Conservation (phyloP, 2,329 filamentous ascomycete species). For the Bipolaris cookei region DNA sequence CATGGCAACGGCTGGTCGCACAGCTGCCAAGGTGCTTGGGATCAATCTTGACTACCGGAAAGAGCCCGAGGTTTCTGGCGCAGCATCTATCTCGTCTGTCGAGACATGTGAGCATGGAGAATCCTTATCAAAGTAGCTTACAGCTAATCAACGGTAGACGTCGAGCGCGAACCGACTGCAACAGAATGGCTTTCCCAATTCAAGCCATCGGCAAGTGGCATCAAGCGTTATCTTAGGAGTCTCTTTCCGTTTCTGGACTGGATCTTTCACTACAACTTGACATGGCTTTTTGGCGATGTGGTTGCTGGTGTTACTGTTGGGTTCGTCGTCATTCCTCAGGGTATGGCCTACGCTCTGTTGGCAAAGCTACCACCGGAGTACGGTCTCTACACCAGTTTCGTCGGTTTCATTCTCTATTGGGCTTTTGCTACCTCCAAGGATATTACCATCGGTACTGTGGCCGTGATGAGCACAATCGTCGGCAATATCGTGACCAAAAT, state of each 20-base stretch:
- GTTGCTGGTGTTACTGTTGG: constrained; percentile 82
- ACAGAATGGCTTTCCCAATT: constrained; percentile 72
- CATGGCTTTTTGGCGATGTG: constrained; percentile 88
- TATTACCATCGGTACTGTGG: constrained; percentile 97
- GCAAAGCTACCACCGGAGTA: constrained; percentile 81
- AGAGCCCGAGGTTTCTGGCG: constrained; percentile 72
- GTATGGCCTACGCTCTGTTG: constrained; percentile 91
- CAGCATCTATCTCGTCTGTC: constrained; percentile 78
- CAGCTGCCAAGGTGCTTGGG: constrained; percentile 77
- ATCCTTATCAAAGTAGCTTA: neutral
- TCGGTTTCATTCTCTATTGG: constrained; percentile 95
- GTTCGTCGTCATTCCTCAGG: constrained; percentile 88
- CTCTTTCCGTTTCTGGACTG: constrained; percentile 90
- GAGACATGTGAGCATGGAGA: constrained; percentile 33
- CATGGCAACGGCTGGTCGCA: constrained; percentile 68
- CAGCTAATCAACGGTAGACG: constrained; percentile 67
- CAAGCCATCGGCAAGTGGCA: constrained; percentile 62
- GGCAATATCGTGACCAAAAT: constrained; percentile 77
- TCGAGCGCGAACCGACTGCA: constrained; percentile 80
- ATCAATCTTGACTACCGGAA: constrained; percentile 79
- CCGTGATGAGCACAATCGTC: constrained; percentile 90
- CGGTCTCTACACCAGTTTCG: constrained; percentile 93
- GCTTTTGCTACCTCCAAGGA: constrained; percentile 98
- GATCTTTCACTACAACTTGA: constrained; percentile 85
- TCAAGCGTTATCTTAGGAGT: constrained; percentile 67